Evolutionary conservation across 1,284 basidiomycete genomes (phyloP).

Genomic region (Tremellales sp.): DNA sequence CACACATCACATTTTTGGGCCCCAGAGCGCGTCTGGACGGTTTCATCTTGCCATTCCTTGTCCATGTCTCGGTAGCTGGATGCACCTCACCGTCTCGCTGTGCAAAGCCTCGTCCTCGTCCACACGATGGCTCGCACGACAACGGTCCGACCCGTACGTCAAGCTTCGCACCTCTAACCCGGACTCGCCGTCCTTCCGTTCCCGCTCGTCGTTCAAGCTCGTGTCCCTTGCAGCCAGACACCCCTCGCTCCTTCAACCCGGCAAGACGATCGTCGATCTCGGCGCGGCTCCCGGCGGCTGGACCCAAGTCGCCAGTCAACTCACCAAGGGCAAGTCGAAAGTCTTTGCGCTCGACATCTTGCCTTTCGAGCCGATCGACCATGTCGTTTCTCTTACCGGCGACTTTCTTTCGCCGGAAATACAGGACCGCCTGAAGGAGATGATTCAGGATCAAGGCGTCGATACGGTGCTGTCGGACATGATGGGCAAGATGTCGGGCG

Average conservation of each 20-base stretch:
- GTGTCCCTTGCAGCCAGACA: conserved; percentile 32
- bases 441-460: conserved; percentile 20
- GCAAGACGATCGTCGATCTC: conserved; percentile 67
- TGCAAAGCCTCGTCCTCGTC: conserved; percentile 36
- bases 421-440: conserved; percentile 48
- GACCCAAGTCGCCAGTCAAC: conserved; percentile 66
- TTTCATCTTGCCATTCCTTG: too few relatives aligned
- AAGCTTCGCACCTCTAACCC: conserved; percentile 19
- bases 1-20: conserved; percentile 1
- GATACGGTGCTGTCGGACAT: conserved; percentile 50
- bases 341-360: conserved; percentile 73
- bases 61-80: too few relatives aligned
- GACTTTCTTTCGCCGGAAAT: conserved; percentile 68
- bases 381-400: conserved; percentile 64
- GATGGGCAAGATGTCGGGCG: conserved; percentile 50
- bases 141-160: conserved; percentile 45
- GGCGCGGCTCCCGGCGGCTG: conserved; percentile 85
- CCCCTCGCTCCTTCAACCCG: conserved; percentile 52
- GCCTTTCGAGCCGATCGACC: conserved; percentile 61
- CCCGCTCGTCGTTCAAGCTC: conserved; percentile 82
- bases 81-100: conserved; percentile 14
- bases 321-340: conserved; percentile 34
- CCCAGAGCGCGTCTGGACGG: too few relatives aligned
- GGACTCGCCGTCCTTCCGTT: conserved; percentile 55
- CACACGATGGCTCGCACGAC: conserved; percentile 44